Evolutionary conservation across 306 rosid species (phyloP).

Genomic region (Castanospermum australe): DNA sequence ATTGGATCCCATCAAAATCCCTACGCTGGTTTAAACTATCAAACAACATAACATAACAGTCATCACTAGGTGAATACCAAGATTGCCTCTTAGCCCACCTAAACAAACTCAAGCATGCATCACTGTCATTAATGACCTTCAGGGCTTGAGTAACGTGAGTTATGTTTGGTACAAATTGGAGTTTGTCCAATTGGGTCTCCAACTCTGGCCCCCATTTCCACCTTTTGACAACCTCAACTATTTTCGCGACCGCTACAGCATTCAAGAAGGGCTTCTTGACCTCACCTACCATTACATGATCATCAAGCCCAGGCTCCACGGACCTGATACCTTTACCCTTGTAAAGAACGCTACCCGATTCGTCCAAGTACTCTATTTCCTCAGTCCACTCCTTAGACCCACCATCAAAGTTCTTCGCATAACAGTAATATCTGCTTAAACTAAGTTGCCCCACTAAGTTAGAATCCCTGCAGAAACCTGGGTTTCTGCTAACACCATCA

Average conservation of each 20-base stretch:
- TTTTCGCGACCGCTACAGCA: slow-evolving; percentile 78
- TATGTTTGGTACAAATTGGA: slow-evolving; percentile 85
- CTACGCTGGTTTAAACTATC: slow-evolving; percentile 66
- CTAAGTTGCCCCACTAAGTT: slow-evolving; percentile 18
- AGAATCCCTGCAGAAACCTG: slow-evolving; percentile 18
- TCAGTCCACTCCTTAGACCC: slow-evolving; percentile 68
- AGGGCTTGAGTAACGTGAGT: slow-evolving; percentile 67
- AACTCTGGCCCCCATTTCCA: slow-evolving; percentile 99
- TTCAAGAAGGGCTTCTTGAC: slow-evolving; percentile 72
- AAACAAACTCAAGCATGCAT: slow-evolving; percentile 77
- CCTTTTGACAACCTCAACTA: slow-evolving; percentile 84
- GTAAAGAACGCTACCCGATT: slow-evolving; percentile 75
- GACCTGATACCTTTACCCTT: slow-evolving; percentile 81
- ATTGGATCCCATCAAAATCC: slow-evolving; percentile 79
- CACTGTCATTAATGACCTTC: slow-evolving; percentile 63
- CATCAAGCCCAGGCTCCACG: slow-evolving; percentile 85
- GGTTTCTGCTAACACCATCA: slow-evolving; percentile 14
- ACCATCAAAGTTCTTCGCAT: slow-evolving; percentile 32
- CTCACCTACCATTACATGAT: slow-evolving; percentile 89
- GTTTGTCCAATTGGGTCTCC: slow-evolving; percentile 86
- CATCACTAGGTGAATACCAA: slow-evolving; percentile 77
- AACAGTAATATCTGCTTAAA: slow-evolving; percentile 45
- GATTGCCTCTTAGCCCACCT: slow-evolving; percentile 90
- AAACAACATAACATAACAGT: slow-evolving; percentile 67
- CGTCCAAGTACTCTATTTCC: slow-evolving; percentile 89